Percentiles rank a stretch among this genome's conserved stretches.
Evolutionary conservation across 345 rosid genomes (phyloP).

Genomic region (Stellera chamaejasme): DNA sequence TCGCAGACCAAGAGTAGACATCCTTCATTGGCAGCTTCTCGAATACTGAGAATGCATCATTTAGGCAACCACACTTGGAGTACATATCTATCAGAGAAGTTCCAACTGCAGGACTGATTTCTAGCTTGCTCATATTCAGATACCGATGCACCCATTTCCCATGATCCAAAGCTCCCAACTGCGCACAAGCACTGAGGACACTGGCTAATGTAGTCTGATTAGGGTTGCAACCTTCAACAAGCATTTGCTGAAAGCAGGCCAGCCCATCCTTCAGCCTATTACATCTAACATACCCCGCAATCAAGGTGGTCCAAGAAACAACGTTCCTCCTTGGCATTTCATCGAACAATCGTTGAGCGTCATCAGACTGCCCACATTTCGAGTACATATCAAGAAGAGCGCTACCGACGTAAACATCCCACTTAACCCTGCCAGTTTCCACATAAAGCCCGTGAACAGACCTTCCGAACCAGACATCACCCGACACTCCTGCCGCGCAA

Average conservation of each 20-base stretch:
- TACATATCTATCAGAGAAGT: slow-evolving; percentile 28
- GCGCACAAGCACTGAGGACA: slow-evolving; percentile 29
- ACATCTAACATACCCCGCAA: slow-evolving; percentile 24
- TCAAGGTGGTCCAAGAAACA: slow-evolving; percentile 31
- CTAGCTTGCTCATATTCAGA: slow-evolving; percentile 12
- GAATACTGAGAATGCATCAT: slow-evolving; percentile 22
- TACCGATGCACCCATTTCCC: slow-evolving; percentile 24
- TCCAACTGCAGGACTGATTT: slow-evolving; percentile 15
- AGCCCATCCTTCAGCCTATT: slow-evolving; percentile 23
- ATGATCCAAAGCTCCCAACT: slow-evolving; percentile 18
- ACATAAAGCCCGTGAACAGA: slow-evolving; percentile 27
- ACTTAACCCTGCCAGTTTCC: slow-evolving; percentile 18
- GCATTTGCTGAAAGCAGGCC: slow-evolving; percentile 22
- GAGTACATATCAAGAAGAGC: slow-evolving; percentile 30
- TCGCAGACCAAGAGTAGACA: slow-evolving; percentile 37
- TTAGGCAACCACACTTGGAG: slow-evolving; percentile 24
- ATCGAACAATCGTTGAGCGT: slow-evolving; percentile 24
- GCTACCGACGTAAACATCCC: slow-evolving; percentile 27
- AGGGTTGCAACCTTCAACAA: slow-evolving; percentile 16
- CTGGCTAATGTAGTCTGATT: slow-evolving; percentile 18
- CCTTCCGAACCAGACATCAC: slow-evolving; percentile 28
- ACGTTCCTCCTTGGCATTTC: slow-evolving; percentile 26
- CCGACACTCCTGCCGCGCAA: slow-evolving; percentile 20
- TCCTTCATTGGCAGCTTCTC: slow-evolving; percentile 14
- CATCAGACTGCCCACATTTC: slow-evolving; percentile 20